A percentile compares a stretch with the other conserved stretches of the same genome.
Evolutionary conservation across 2,329 filamentous ascomycete species (phyloP).

Genomic region (Penicillium sp.): DNA sequence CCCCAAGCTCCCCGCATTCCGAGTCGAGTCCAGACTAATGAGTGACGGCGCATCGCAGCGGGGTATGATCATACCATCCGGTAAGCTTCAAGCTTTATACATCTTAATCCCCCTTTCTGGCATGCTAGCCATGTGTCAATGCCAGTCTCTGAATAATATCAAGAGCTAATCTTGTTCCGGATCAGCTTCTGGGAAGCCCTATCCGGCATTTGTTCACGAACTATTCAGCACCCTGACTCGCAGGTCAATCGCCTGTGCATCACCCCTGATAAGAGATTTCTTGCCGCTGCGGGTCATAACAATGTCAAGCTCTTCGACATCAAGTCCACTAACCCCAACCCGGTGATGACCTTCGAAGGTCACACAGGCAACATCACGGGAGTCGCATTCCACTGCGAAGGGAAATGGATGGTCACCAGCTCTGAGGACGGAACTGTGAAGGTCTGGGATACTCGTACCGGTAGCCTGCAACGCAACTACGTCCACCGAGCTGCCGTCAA

Average conservation of each 20-base stretch:
- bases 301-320: slow-evolving; percentile 98
- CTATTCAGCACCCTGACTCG: slow-evolving; percentile 96
- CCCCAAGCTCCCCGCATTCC: slow-evolving; percentile 15
- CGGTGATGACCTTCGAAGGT: slow-evolving; percentile 90
- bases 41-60: slow-evolving; percentile 45
- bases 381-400: slow-evolving; percentile 96
- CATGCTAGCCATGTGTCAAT: neutral
- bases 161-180: neutral
- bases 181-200: slow-evolving; percentile 94
- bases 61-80: slow-evolving; percentile 76
- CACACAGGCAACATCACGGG: slow-evolving; percentile 96
- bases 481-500: slow-evolving; percentile 86
- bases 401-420: slow-evolving; percentile 99
- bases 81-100: slow-evolving; percentile 44
- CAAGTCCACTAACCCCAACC: slow-evolving; percentile 95
- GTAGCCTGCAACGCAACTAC: slow-evolving; percentile 88
- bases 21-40: slow-evolving; percentile 19
- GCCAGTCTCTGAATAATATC: neutral
- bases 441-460: slow-evolving; percentile 91
- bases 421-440: slow-evolving; percentile 96
- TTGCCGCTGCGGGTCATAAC: slow-evolving; percentile 77
- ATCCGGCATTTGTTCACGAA: slow-evolving; percentile 95
- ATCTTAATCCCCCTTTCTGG: neutral
- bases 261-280: slow-evolving; percentile 94
- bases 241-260: slow-evolving; percentile 98